These are phyloP conservation scores for Maudiozyma saulgeensis DNA, from an alignment of 805 yeast species.

Conservation along the genomic window DNA sequence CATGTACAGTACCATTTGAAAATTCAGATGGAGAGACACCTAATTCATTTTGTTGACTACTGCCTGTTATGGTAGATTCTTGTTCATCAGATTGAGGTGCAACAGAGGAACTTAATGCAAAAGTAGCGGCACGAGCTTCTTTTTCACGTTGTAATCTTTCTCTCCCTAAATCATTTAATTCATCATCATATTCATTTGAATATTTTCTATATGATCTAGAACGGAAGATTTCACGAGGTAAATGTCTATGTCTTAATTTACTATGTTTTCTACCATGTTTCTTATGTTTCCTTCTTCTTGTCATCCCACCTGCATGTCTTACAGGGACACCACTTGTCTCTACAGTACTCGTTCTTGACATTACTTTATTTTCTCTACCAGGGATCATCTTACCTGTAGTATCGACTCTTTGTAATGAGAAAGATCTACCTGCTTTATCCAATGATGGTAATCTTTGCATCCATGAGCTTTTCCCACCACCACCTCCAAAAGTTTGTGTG, in stretches of 20 bases:
- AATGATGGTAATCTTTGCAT: constrained; percentile 74
- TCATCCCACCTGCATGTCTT: constrained; percentile 69
- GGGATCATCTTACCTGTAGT: constrained; percentile 38
- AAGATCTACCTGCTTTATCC: constrained; percentile 57
- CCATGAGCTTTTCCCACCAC: constrained; percentile 55
- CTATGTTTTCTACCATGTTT: constrained; percentile 26
- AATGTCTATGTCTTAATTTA: constrained; percentile 15
- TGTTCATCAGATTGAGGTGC: constrained; percentile 3
- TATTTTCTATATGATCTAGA: constrained; percentile 7
- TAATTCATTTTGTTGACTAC: no score
- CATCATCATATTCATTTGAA: constrained; percentile 18
- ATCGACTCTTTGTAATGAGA: constrained; percentile 76
- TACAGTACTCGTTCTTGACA: constrained; percentile 33
- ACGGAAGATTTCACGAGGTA: constrained; percentile 5
- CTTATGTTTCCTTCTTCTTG: constrained; percentile 39
- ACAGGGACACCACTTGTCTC: constrained; percentile 59
- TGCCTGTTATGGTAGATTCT: neutral
- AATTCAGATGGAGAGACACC: neutral
- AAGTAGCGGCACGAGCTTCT: constrained; percentile 36
- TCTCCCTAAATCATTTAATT: constrained; percentile 24
- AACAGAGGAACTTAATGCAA: constrained; percentile 29
- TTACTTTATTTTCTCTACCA: constrained; percentile 2
- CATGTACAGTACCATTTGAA: neutral
- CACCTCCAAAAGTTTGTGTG: constrained; percentile 50
- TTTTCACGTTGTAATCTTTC: constrained; percentile 34